Percentiles rank a stretch among this genome's conserved stretches.
Conservation (phyloP, 805 yeast species). For the Lachancea meyersii region DNA sequence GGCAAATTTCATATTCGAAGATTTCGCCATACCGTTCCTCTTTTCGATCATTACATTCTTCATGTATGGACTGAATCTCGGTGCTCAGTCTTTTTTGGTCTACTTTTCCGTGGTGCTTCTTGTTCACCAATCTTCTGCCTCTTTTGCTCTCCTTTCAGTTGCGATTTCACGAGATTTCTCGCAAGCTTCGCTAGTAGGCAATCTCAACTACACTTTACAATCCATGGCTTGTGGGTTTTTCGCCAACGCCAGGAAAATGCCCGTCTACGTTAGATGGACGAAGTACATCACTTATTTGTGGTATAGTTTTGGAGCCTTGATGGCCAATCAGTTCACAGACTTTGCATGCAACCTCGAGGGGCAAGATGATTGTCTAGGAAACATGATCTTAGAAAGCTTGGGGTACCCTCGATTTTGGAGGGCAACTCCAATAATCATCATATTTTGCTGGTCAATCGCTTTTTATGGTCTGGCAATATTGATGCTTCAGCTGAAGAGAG, state of each 20-base stretch:
- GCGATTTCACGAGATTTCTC: constrained; percentile 57
- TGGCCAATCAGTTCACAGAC: constrained; percentile 59
- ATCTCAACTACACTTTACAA: constrained; percentile 61
- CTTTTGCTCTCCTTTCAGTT: constrained; percentile 35
- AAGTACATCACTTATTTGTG: constrained; percentile 71
- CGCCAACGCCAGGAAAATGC: constrained; percentile 65
- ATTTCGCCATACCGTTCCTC: constrained; percentile 52
- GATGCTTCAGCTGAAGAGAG: constrained; percentile 43
- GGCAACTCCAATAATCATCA: constrained; percentile 54
- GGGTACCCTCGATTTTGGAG: constrained; percentile 66
- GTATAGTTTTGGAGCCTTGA: constrained; percentile 68
- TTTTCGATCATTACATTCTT: constrained; percentile 62
- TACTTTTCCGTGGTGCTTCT: constrained; percentile 57
- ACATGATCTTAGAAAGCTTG: constrained; percentile 45
- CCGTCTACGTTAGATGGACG: constrained; percentile 82
- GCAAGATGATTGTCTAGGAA: constrained; percentile 35
- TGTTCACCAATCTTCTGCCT: constrained; percentile 40
- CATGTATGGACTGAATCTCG: constrained; percentile 64
- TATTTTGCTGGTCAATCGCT: constrained; percentile 53
- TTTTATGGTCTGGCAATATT: constrained; percentile 45
- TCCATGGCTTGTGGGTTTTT: constrained; percentile 78
- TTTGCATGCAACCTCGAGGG: constrained; percentile 49
- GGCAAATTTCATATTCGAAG: constrained; percentile 63
- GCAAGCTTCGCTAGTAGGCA: constrained; percentile 53
- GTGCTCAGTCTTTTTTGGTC: constrained; percentile 48